These are phyloP conservation scores for Pulveroboletus ravenelii DNA, from an alignment of 768 basidiomycete genomes.

Conservation along the genomic window DNA sequence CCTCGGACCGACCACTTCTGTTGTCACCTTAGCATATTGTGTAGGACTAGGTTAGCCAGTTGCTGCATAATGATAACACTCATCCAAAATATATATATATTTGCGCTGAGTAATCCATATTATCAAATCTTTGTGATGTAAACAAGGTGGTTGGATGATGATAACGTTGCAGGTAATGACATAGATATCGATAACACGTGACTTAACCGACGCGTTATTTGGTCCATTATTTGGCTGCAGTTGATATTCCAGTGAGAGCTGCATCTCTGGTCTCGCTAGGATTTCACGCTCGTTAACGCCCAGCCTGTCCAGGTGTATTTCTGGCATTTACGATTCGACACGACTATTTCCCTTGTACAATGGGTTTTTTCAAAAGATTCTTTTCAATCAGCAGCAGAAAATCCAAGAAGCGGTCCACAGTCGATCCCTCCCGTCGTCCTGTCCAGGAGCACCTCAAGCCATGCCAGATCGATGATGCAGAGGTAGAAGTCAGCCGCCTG, in stretches of 20 bases:
- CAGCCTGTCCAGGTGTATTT: conserved; percentile 18
- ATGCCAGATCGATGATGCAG: conserved; percentile 39
- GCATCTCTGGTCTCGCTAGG: conserved; percentile 8
- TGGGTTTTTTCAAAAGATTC: conserved; percentile 69
- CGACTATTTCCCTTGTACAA: conserved; percentile 27
- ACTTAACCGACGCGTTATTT: conserved; percentile 26
- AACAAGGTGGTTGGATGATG: no score
- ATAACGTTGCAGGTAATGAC: no score
- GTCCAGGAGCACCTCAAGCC: conserved; percentile 12
- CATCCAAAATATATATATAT: no score
- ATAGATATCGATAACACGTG: conserved; percentile 15
- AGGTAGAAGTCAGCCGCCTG: conserved; percentile 44
- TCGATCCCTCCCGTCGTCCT: conserved; percentile 28
- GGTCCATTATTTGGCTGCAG: conserved; percentile 40
- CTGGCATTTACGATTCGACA: conserved; percentile 25
- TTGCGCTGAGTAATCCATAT: no score
- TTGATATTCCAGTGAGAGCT: conserved; percentile 20
- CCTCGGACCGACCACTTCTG: no score
- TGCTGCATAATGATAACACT: no score
- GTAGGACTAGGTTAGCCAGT: no score
- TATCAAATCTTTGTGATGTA: no score
- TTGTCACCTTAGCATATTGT: no score
- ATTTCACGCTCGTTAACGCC: conserved; percentile 26
- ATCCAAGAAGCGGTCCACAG: conserved; percentile 41
- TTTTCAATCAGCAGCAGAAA: conserved; percentile 67